Percentiles rank a stretch among this genome's conserved stretches.
These are phyloP conservation scores for Solioccasus polychromus DNA, from an alignment of 768 basidiomycete species.

Conservation along the genomic window DNA sequence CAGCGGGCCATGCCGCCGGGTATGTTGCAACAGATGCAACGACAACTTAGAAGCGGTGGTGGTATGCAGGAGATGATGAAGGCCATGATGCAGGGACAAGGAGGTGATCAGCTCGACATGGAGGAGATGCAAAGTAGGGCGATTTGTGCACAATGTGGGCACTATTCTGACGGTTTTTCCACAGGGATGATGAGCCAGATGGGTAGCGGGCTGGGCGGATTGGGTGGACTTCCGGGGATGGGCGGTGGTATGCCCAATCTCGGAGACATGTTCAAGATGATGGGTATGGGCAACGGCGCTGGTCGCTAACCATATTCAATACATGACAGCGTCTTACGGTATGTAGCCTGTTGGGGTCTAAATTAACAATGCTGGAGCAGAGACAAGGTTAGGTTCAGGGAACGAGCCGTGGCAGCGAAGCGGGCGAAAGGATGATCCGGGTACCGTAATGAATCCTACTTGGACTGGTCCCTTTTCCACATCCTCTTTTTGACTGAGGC, in stretches of 20 bases:
- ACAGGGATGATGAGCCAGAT: slow-evolving; percentile 87
- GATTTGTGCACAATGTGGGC: slow-evolving; percentile 1
- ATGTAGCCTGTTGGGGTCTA: slow-evolving; percentile 3
- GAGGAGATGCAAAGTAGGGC: slow-evolving; percentile 87
- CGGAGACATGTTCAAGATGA: slow-evolving; percentile 84
- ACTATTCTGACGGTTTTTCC: slow-evolving; percentile 8
- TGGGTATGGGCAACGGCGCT: slow-evolving; percentile 67
- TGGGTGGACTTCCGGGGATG: slow-evolving; percentile 50
- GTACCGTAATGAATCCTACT: slow-evolving; percentile 18
- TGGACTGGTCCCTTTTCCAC: slow-evolving; percentile 44
- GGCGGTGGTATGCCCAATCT: slow-evolving; percentile 71
- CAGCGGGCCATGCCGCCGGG: slow-evolving; percentile 94
- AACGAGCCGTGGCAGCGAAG: slow-evolving; percentile 6
- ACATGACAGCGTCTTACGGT: slow-evolving; percentile 18
- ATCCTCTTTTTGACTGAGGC: slow-evolving; percentile 61
- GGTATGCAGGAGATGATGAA: slow-evolving; percentile 99
- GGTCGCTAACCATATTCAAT: slow-evolving; percentile 25
- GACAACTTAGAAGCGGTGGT: slow-evolving; percentile 74
- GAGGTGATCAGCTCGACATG: slow-evolving; percentile 88
- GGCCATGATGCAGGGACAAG: slow-evolving; percentile 94
- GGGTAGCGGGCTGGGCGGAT: slow-evolving; percentile 53
- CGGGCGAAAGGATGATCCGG: slow-evolving; percentile 17
- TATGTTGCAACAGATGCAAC: slow-evolving; percentile 91
- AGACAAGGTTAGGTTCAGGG: slow-evolving; percentile 31
- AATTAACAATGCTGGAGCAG: slow-evolving; percentile 13